Percentiles rank a stretch among this genome's conserved stretches.
Evolutionary conservation across 805 yeast species (phyloP).

Genomic region (Zygotorulaspora sp.): DNA sequence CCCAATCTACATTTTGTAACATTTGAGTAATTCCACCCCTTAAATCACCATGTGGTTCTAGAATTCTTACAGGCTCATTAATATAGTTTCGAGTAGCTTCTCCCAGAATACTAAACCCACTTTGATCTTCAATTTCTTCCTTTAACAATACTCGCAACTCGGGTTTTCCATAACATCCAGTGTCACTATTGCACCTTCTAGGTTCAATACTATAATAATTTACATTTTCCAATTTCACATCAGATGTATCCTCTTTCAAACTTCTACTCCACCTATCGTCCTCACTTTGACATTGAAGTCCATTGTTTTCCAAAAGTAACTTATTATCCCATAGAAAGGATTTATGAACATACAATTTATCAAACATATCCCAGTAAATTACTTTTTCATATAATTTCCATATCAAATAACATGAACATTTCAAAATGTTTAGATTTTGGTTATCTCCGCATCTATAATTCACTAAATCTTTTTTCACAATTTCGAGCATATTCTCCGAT

Average conservation of each 20-base stretch:
- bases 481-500: constrained; percentile 1
- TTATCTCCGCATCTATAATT: constrained; percentile 4
- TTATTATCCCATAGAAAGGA: constrained; percentile 13
- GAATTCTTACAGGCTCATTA: not conserved
- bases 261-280: constrained; percentile 3
- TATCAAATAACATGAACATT: constrained; percentile 14
- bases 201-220: not conserved
- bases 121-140: not conserved
- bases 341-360: constrained; percentile 8
- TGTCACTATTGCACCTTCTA: not conserved
- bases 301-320: constrained; percentile 11
- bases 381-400: constrained; percentile 14
- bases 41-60: not conserved
- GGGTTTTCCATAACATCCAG: not conserved
- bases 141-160: not conserved
- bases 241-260: not conserved
- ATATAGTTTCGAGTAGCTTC: not conserved
- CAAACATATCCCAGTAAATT: constrained; percentile 13
- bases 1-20: constrained; percentile 35
- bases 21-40: constrained; percentile 17
- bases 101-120: too few relatives aligned
- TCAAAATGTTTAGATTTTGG: constrained; percentile 10
- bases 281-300: constrained; percentile 8
- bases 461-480: constrained; percentile 8
- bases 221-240: not conserved